phyloP scores from a whole-genome alignment of 129 eudicot species.

The Chrysanthemum lavandulifolium region DNA sequence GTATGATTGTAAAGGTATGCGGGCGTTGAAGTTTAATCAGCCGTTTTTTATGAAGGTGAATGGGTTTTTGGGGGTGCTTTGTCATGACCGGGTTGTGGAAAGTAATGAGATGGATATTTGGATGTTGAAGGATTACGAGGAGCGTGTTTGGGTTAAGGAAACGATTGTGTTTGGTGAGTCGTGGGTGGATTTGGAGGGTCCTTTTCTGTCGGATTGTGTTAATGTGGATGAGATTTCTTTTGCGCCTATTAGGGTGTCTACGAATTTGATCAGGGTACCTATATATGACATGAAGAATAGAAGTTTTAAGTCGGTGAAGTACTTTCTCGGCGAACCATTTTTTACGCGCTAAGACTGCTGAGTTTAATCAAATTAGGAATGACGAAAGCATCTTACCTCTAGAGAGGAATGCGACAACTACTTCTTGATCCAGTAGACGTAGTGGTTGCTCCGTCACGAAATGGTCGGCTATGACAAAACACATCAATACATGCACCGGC shows the following conservation, averaged over 20 bases:
- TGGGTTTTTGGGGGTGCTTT: neutral
- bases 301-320: neutral
- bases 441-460: too few relatives aligned
- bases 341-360: neutral
- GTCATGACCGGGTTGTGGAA: constrained; percentile 2
- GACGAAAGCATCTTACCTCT: neutral
- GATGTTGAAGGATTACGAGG: neutral
- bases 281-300: neutral
- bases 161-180: neutral
- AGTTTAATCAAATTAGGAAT: neutral
- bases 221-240: neutral
- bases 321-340: neutral
- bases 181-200: neutral
- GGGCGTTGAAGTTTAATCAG: neutral
- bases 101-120: neutral
- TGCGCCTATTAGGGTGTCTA: neutral
- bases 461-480: too few relatives aligned
- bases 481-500: too few relatives aligned
- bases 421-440: neutral
- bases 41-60: neutral
- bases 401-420: neutral
- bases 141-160: constrained; percentile 2
- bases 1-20: neutral
- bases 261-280: neutral
- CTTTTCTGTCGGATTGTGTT: neutral